Base-by-base conservation (phyloP, 805 yeast genomes). In the Candida endomychidarum region DNA sequence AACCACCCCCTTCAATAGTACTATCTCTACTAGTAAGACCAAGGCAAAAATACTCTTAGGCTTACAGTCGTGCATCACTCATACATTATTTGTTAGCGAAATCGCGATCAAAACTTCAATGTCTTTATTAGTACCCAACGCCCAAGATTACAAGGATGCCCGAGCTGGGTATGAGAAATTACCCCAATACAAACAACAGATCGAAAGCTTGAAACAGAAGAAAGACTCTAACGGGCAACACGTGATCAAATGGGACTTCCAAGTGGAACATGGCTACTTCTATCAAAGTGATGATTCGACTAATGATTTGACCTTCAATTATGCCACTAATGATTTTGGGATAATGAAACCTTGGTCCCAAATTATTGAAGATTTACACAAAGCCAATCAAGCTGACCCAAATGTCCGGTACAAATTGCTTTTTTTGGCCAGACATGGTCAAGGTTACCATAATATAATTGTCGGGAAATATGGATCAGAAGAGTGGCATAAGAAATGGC, bases 391-490 rank as follows among this genome's bases (percentile, higher is more conserved):
- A 6, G 18, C 31, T 38, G 23, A 34, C 10, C 39, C 43, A 12
- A 26, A 30, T 6, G 29, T 38, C 19, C 32, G 41, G 18, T 77
- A 67, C 53, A 80, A 78, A 49, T 50, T 80, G 31, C 42, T 80
- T 3, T 72, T 77, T 37, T 65, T 77, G 39, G 82, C 83, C 4
- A 66, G 88, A 51, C 88, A 82, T 50, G 88, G 87, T 8, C 85
- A 82, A 56, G 88, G 88, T 0, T 76, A 61, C 52, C 89, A 82
- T 46, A 82, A 82, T 50, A 62, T 67, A 24, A 72, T 77, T 3
- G 77, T 79, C 11, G 60, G 57, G 19, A 68, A 74, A 45, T 80
- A 79, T 50, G 27, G 43, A 14, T 37, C 67, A 11, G 67, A 66
- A 1, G 75, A 59, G 11, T 82, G 88, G 89, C 62, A 77, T 49